These are phyloP conservation scores for Claviceps humidiphila DNA, from an alignment of 2,329 filamentous ascomycete genomes.

Conservation along the genomic window DNA sequence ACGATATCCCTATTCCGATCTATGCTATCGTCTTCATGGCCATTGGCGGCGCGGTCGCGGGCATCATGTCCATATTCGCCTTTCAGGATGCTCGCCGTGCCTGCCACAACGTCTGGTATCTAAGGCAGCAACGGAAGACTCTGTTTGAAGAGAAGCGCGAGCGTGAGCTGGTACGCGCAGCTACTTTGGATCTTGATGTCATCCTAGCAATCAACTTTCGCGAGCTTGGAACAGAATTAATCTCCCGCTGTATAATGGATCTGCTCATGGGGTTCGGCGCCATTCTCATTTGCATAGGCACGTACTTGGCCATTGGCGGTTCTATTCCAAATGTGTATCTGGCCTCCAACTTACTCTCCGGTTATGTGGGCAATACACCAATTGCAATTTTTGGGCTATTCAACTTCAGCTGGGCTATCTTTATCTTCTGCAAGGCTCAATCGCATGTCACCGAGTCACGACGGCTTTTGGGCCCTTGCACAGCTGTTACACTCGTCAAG, in stretches of 20 bases:
- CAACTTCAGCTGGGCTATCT: constrained; percentile 34
- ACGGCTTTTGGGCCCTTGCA: constrained; percentile 13
- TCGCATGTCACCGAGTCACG: constrained; percentile 19
- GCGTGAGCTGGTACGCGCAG: constrained; percentile 3
- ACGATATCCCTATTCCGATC: constrained; percentile 33
- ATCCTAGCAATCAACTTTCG: constrained; percentile 31
- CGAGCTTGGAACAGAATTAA: constrained; percentile 35
- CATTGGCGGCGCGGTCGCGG: constrained; percentile 33
- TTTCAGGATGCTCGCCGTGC: constrained; percentile 29
- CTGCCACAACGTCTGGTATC: constrained; percentile 30
- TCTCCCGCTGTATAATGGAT: constrained; percentile 39
- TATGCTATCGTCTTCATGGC: constrained; percentile 39
- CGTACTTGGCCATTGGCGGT: constrained; percentile 40
- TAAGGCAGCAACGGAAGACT: constrained; percentile 26
- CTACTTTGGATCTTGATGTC: constrained; percentile 17
- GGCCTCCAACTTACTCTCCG: constrained; percentile 39
- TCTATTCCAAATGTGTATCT: constrained; percentile 26
- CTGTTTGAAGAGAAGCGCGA: constrained; percentile 14
- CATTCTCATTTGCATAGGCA: constrained; percentile 35
- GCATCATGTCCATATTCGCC: constrained; percentile 31
- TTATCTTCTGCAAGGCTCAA: constrained; percentile 27
- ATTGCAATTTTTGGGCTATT: constrained; percentile 34
- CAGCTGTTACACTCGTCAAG: constrained; percentile 18
- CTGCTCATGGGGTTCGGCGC: constrained; percentile 34
- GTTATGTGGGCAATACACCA: constrained; percentile 40